Evolutionary conservation across 306 rosid genomes (phyloP), one percentile per base, ranked within the genome.

Genomic region (Begonia fuchsioides): DNA sequence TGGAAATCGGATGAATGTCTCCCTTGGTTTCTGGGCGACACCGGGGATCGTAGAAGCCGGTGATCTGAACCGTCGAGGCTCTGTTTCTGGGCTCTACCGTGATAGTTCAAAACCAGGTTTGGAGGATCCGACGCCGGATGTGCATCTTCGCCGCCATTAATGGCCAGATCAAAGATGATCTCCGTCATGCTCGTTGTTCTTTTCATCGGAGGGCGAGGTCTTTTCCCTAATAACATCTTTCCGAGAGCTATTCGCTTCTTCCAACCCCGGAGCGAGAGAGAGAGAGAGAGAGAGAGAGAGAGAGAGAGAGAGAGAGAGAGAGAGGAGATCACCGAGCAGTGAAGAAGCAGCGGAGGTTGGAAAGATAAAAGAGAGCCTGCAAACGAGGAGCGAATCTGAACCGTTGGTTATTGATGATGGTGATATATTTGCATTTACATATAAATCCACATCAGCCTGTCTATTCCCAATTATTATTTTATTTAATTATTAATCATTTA

Each of bases 181-280:
- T 85, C 94, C 0, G 87, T 59, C 83, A 79, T 13, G 72, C 98
- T 90, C 7, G 92, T 72, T 10, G 98, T 90, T 61, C 80, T 79
- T 69, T 77, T 81, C 74, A 90, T 73, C 5, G 92, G 77, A 54
- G 77, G 79, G 54, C 94, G 78, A 32, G 80, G 70, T 50, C 95
- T 79, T 78, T 84, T 90, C 47, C 95, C 95, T 51, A 90, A 57
- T n/a, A n/a, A n/a, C 96, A 78, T 88, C 52, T 58, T 65, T 52
- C 9, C 16, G 15, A 52, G 48, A 17, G 15, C 52, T 15, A n/a
- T 1, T 44, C 10, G 4, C 47, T 46, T 9, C 60, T 43, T 17
- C 26, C 43, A n/a, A n/a, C n/a, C n/a, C n/a, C n/a, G n/a, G n/a
- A n/a, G n/a, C n/a, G n/a, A n/a, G n/a, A n/a, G n/a, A n/a, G n/a